These are phyloP conservation scores for Sclerotinia trifoliorum DNA, from an alignment of 2,329 filamentous ascomycete species.

Conservation along the genomic window DNA sequence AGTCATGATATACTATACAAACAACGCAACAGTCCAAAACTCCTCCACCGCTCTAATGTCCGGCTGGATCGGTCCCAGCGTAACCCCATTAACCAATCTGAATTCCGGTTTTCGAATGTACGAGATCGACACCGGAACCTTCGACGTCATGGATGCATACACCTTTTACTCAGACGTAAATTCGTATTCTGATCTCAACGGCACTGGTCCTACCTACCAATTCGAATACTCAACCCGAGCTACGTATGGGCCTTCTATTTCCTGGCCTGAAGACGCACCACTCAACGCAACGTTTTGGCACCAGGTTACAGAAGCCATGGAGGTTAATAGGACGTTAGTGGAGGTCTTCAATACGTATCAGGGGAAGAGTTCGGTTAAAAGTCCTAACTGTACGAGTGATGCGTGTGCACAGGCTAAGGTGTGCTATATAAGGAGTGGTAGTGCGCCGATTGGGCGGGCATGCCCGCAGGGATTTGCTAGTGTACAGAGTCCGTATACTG, in stretches of 20 bases:
- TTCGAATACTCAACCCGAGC: constrained; percentile 54
- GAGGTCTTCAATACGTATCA: constrained; percentile 51
- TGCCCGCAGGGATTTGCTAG: constrained; percentile 52
- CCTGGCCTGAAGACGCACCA: constrained; percentile 49
- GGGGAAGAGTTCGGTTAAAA: constrained; percentile 51
- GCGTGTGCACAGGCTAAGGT: constrained; percentile 54
- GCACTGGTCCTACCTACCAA: constrained; percentile 47
- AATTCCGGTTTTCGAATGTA: constrained; percentile 55
- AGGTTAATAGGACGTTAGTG: constrained; percentile 49
- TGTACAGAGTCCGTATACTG: constrained; percentile 43
- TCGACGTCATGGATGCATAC: constrained; percentile 54
- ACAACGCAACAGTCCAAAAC: constrained; percentile 48
- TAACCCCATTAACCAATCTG: constrained; percentile 54
- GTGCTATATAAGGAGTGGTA: constrained; percentile 59
- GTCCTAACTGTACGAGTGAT: constrained; percentile 51
- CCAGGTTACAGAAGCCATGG: constrained; percentile 56
- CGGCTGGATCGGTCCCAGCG: constrained; percentile 52
- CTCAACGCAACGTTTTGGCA: constrained; percentile 62
- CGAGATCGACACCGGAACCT: constrained; percentile 53
- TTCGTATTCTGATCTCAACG: constrained; percentile 43
- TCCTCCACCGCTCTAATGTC: constrained; percentile 46
- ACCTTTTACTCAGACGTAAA: constrained; percentile 54
- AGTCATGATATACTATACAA: constrained; percentile 53
- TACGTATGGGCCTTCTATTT: constrained; percentile 46
- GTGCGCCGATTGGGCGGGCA: constrained; percentile 49